These are phyloP conservation scores for Kodamaea fungicola DNA, from an alignment of 1,139 yeast species.

Conservation along the genomic window DNA sequence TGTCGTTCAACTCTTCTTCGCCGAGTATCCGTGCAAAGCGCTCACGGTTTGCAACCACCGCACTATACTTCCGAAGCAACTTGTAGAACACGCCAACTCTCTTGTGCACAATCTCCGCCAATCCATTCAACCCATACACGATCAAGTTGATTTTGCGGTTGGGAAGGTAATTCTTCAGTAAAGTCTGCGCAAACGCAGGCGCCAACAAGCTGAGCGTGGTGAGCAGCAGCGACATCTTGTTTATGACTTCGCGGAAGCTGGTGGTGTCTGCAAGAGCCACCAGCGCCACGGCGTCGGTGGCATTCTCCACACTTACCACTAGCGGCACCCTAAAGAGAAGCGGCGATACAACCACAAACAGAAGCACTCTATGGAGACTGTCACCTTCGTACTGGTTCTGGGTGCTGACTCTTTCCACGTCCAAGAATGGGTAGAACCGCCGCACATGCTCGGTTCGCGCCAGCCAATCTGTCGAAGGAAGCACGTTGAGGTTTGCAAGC, in stretches of 20 bases:
- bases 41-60: slow-evolving; percentile 7
- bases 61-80: slow-evolving; percentile 16
- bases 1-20: slow-evolving; percentile 14
- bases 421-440: slow-evolving; percentile 26
- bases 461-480: slow-evolving; percentile 37
- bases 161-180: slow-evolving; percentile 24
- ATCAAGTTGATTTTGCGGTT: slow-evolving; percentile 25
- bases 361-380: slow-evolving; percentile 17
- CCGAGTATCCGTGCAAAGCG: slow-evolving; percentile 8
- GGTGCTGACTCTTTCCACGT: slow-evolving; percentile 18
- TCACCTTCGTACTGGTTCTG: slow-evolving; percentile 10
- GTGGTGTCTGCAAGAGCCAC: slow-evolving; percentile 1
- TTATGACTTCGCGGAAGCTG: background rate
- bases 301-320: slow-evolving; percentile 16
- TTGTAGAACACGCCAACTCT: slow-evolving; percentile 20
- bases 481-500: slow-evolving; percentile 26
- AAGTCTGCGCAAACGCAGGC: slow-evolving; percentile 16
- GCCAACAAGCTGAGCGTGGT: slow-evolving; percentile 19
- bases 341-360: slow-evolving; percentile 21
- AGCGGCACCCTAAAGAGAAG: slow-evolving; percentile 22
- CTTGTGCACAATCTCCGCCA: slow-evolving; percentile 22
- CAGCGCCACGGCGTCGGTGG: slow-evolving; percentile 15
- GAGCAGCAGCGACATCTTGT: slow-evolving; percentile 4
- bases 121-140: slow-evolving; percentile 31
- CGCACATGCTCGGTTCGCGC: slow-evolving; percentile 25